Evolutionary conservation across 768 basidiomycete genomes (phyloP).

Genomic region (Rhodotorula babjevae): DNA sequence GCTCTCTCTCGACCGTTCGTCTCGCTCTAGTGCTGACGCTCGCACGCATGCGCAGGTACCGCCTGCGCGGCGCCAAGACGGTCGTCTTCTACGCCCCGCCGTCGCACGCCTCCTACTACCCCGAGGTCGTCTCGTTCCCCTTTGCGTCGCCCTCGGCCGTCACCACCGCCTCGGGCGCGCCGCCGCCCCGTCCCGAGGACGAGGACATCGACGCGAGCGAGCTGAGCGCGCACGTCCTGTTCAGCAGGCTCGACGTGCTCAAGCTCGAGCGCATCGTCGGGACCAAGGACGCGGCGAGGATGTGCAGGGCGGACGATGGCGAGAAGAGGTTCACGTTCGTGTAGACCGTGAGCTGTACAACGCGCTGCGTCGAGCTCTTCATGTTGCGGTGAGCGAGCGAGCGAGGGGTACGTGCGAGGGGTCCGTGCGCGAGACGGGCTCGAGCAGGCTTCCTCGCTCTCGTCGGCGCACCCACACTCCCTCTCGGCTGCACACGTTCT

Average conservation of each 20-base stretch:
- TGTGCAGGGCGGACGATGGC: slow-evolving; percentile 42
- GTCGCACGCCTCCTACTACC: slow-evolving; percentile 83
- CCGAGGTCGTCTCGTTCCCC: slow-evolving; percentile 80
- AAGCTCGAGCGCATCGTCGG: slow-evolving; percentile 78
- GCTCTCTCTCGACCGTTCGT: background rate
- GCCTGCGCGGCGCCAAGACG: slow-evolving; percentile 85
- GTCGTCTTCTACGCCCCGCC: slow-evolving; percentile 90
- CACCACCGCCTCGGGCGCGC: slow-evolving; percentile 44
- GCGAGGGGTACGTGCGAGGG: too few species aligned
- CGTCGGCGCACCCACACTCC: too few species aligned
- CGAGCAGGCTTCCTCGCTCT: too few species aligned
- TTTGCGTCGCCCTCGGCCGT: slow-evolving; percentile 53
- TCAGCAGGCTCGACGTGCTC: slow-evolving; percentile 85
- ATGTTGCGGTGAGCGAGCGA: too few species aligned
- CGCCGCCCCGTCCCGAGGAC: slow-evolving; percentile 47
- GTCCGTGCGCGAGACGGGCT: too few species aligned
- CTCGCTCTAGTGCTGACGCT: background rate
- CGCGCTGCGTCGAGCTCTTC: too few species aligned
- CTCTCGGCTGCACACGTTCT: too few species aligned
- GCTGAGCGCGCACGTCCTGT: slow-evolving; percentile 72
- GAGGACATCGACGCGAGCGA: slow-evolving; percentile 80
- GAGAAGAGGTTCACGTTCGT: slow-evolving; percentile 48
- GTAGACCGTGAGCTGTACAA: slow-evolving; percentile 1
- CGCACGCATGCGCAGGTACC: slow-evolving; percentile 60
- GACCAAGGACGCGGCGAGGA: slow-evolving; percentile 48